Evolutionary conservation across 1,139 yeast genomes (phyloP).

Genomic region (Sugiyamaella castrensis): DNA sequence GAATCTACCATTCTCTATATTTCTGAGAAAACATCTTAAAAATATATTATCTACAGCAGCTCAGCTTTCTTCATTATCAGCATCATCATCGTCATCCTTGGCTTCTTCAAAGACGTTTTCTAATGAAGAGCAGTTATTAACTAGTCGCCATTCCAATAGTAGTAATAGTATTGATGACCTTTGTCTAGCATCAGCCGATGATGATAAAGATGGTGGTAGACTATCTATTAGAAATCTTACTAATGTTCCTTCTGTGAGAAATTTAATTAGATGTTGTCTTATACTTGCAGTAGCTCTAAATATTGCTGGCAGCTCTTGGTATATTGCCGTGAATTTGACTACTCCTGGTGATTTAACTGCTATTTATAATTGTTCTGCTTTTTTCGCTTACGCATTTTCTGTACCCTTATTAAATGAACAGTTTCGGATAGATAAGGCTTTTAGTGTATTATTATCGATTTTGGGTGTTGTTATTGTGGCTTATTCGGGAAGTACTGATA

Average conservation of each 20-base stretch:
- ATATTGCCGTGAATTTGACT: slow-evolving; percentile 74
- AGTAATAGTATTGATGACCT: slow-evolving; percentile 18
- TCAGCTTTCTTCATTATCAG: slow-evolving; percentile 22
- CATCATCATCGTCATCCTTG: background rate
- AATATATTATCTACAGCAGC: slow-evolving; percentile 50
- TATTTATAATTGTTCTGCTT: slow-evolving; percentile 85
- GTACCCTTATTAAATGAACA: slow-evolving; percentile 66
- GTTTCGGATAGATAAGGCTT: slow-evolving; percentile 61
- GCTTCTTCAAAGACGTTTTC: slow-evolving; percentile 1
- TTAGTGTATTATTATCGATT: slow-evolving; percentile 69
- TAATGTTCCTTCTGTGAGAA: slow-evolving; percentile 45
- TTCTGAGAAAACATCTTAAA: slow-evolving; percentile 49
- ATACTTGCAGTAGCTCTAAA: slow-evolving; percentile 59
- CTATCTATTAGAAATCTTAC: slow-evolving; percentile 33
- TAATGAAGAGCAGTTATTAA: background rate
- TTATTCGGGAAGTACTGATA: slow-evolving; percentile 50
- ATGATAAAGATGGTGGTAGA: too few relatives aligned
- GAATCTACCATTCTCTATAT: slow-evolving; percentile 38
- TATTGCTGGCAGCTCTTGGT: slow-evolving; percentile 83
- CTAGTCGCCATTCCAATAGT: slow-evolving; percentile 30
- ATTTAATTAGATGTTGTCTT: slow-evolving; percentile 46
- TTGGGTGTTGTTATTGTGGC: slow-evolving; percentile 78
- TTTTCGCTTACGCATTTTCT: slow-evolving; percentile 82
- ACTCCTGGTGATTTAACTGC: slow-evolving; percentile 88
- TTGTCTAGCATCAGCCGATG: slow-evolving; percentile 29